Evolutionary conservation across 441 rosid species (phyloP).

Genomic region (Brassica hybrid): DNA sequence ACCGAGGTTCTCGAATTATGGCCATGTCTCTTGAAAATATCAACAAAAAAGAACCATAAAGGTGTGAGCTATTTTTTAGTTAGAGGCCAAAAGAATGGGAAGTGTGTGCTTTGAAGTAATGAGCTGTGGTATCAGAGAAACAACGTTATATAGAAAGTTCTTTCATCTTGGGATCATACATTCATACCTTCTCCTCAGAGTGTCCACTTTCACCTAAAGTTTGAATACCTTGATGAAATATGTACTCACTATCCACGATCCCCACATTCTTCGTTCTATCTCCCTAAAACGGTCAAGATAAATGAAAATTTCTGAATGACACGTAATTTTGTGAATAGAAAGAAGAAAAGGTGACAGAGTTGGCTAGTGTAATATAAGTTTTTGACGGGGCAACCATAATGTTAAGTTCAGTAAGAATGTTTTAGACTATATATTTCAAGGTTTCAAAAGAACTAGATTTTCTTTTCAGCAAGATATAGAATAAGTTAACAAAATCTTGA

Average conservation of each 20-base stretch:
- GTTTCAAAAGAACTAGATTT: constrained; percentile 9
- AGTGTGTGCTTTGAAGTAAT: neutral
- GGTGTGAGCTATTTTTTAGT: too few species aligned
- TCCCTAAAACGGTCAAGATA: constrained; percentile 54
- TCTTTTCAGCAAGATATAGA: constrained; percentile 4
- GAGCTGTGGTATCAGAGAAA: too few species aligned
- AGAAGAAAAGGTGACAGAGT: neutral
- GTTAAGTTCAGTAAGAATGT: neutral
- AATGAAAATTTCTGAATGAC: neutral
- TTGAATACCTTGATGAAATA: constrained; percentile 87
- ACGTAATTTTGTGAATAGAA: neutral
- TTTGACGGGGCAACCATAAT: too few species aligned
- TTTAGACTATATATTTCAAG: neutral
- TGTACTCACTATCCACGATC: constrained; percentile 79
- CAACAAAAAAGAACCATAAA: neutral
- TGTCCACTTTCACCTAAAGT: constrained; percentile 73
- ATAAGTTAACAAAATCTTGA: neutral
- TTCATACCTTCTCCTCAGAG: constrained; percentile 54
- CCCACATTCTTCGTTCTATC: constrained; percentile 89
- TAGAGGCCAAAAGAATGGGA: neutral
- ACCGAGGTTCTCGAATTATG: constrained; percentile 45
- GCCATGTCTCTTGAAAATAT: constrained; percentile 32
- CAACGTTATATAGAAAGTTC: neutral
- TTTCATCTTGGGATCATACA: neutral
- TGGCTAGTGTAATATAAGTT: too few species aligned